A percentile compares a stretch with the other conserved stretches of the same genome.
Conservation (phyloP, 768 basidiomycete species). For the Pleurotus djamor region DNA sequence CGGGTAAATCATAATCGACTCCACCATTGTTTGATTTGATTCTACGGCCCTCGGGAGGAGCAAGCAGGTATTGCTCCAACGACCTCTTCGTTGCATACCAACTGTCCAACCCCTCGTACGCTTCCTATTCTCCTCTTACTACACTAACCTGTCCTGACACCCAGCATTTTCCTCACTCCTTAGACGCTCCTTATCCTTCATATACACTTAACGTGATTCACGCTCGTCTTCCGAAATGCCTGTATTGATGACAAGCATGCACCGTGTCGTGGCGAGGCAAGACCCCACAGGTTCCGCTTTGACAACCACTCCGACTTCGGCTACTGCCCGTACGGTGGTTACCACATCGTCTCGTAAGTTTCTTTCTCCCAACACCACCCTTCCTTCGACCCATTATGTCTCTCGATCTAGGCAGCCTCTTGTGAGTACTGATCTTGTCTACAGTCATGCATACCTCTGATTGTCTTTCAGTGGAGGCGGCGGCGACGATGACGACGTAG, state of each 20-base stretch:
- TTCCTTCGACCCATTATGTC: not conserved
- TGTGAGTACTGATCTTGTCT: not conserved
- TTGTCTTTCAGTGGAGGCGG: not conserved
- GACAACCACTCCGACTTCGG: conserved; percentile 1
- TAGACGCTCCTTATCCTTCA: not conserved
- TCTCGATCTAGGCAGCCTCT: not conserved
- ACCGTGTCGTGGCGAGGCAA: conserved; percentile 5
- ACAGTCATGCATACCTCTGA: not conserved
- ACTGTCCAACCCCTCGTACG: conserved; percentile 4
- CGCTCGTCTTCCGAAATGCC: not conserved
- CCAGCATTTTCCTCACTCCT: not conserved
- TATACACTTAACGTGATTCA: not conserved
- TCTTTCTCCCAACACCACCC: not conserved
- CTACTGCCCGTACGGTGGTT: not conserved
- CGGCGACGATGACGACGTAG: not conserved
- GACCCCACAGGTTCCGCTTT: not conserved
- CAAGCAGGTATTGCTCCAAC: conserved; percentile 7
- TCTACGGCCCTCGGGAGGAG: conserved; percentile 4
- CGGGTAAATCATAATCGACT: conserved; percentile 4
- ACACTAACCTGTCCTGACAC: not conserved
- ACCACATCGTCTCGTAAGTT: conserved; percentile 3
- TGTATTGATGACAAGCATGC: conserved; percentile 7
- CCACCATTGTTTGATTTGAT: conserved; percentile 5
- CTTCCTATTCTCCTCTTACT: not conserved
- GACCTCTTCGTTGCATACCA: conserved; percentile 3